Evolutionary conservation across 306 rosid species (phyloP).

Genomic region (Calophaca sinica): DNA sequence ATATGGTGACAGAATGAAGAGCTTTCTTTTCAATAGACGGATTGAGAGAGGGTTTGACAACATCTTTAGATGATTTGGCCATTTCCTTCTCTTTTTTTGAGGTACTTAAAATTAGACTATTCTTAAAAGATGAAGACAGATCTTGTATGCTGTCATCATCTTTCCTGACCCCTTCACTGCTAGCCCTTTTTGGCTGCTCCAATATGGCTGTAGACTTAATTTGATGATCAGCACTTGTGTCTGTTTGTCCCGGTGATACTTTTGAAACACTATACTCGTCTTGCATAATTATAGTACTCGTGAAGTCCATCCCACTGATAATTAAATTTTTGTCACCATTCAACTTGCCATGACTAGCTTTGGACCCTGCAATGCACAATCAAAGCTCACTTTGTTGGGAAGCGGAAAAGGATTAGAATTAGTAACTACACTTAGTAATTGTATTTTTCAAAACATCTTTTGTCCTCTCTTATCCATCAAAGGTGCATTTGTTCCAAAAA

Average conservation of each 20-base stretch:
- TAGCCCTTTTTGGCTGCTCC: conserved; percentile 42
- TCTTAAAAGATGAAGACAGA: conserved; percentile 58
- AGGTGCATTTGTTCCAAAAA: no score
- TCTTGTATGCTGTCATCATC: conserved; percentile 48
- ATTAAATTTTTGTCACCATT: conserved; percentile 43
- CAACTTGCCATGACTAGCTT: conserved; percentile 51
- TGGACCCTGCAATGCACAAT: conserved; percentile 74
- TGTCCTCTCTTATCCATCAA: no score
- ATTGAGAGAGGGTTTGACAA: conserved; percentile 56
- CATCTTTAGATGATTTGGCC: conserved; percentile 48
- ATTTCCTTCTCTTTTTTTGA: conserved; percentile 48
- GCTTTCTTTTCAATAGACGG: conserved; percentile 47
- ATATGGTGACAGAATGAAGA: conserved; percentile 39
- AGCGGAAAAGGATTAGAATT: conserved; percentile 25
- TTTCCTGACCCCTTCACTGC: conserved; percentile 32
- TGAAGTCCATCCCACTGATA: conserved; percentile 67
- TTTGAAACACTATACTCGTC: conserved; percentile 89
- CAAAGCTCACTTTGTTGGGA: conserved; percentile 53
- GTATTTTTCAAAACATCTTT: neutral
- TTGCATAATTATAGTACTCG: conserved; percentile 67
- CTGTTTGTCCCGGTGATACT: conserved; percentile 51
- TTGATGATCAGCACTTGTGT: conserved; percentile 46
- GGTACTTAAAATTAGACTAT: conserved; percentile 43
- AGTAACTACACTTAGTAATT: neutral
- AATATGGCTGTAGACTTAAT: conserved; percentile 43